Conservation (phyloP, 1,284 basidiomycete species). For the Paramarasmius palmivorus region DNA sequence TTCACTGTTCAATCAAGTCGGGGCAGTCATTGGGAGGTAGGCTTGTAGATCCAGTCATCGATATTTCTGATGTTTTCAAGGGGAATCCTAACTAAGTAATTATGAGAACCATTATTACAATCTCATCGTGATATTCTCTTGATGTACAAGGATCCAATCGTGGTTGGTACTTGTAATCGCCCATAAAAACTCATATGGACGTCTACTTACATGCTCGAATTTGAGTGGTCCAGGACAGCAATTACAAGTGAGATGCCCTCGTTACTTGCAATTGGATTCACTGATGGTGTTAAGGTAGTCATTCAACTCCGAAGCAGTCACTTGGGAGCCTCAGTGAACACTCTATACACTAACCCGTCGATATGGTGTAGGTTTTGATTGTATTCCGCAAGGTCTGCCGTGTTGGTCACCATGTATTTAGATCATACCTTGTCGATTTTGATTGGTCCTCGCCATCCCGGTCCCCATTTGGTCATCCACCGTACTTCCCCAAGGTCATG, state of each 20-base stretch:
- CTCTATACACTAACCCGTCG: slow-evolving; percentile 47
- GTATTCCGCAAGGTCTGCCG: slow-evolving; percentile 10
- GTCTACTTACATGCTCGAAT: slow-evolving; percentile 14
- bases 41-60: too few relatives aligned
- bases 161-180: slow-evolving; percentile 9
- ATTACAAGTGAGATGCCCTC: slow-evolving; percentile 33
- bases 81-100: slow-evolving; percentile 44
- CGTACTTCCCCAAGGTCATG: slow-evolving; percentile 46
- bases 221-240: slow-evolving; percentile 54
- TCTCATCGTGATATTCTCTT: slow-evolving; percentile 33
- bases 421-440: slow-evolving; percentile 51
- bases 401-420: slow-evolving; percentile 21
- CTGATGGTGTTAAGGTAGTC: slow-evolving; percentile 14
- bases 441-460: slow-evolving; percentile 51
- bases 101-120: slow-evolving; percentile 49
- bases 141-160: slow-evolving; percentile 17
- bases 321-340: slow-evolving; percentile 57
- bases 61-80: slow-evolving; percentile 15
- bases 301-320: slow-evolving; percentile 48
- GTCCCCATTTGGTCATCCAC: slow-evolving; percentile 57
- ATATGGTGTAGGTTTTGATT: slow-evolving; percentile 42
- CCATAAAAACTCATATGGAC: not conserved
- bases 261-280: not conserved
- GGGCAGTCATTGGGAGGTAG: slow-evolving; percentile 48
- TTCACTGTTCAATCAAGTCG: slow-evolving; percentile 59